Conservation (phyloP, 1,284 basidiomycete species). For the Cryptococcus sp. region DNA sequence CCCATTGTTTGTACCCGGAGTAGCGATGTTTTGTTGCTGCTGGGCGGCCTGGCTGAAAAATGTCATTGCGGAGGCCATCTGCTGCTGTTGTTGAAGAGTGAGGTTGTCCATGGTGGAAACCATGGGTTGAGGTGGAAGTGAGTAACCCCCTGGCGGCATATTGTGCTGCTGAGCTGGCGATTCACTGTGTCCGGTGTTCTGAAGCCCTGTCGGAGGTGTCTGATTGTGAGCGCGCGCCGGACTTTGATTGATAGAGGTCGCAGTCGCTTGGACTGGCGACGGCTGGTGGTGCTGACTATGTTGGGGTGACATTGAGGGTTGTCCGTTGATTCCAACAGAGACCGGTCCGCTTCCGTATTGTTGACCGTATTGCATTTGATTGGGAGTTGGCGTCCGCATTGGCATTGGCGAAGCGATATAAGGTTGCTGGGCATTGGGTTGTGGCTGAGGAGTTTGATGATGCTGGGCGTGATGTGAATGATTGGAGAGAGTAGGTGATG, state of each 20-base stretch:
- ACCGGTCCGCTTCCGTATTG: background rate
- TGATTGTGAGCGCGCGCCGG: background rate
- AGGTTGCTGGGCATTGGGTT: background rate
- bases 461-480: slow-evolving; percentile 34
- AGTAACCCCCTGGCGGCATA: background rate
- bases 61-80: slow-evolving; percentile 38
- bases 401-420: slow-evolving; percentile 13
- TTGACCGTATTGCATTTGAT: slow-evolving; percentile 6
- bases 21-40: slow-evolving; percentile 12
- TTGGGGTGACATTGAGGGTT: background rate
- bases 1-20: slow-evolving; percentile 6
- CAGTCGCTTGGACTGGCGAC: background rate
- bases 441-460: slow-evolving; percentile 10
- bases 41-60: slow-evolving; percentile 29
- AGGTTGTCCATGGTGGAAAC: slow-evolving; percentile 15
- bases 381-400: slow-evolving; percentile 10
- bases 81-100: slow-evolving; percentile 37
- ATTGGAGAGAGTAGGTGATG: slow-evolving; percentile 37
- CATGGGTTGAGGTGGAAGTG: slow-evolving; percentile 9
- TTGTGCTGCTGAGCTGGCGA: slow-evolving; percentile 4
- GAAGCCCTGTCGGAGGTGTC: background rate
- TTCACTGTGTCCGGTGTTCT: background rate
- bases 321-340: slow-evolving; percentile 12
- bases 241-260: background rate
- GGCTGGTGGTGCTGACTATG: slow-evolving; percentile 5